Evolutionary conservation across 345 rosid species (phyloP), one percentile per base, ranked within the genome.

Genomic region (Boechera stricta): DNA sequence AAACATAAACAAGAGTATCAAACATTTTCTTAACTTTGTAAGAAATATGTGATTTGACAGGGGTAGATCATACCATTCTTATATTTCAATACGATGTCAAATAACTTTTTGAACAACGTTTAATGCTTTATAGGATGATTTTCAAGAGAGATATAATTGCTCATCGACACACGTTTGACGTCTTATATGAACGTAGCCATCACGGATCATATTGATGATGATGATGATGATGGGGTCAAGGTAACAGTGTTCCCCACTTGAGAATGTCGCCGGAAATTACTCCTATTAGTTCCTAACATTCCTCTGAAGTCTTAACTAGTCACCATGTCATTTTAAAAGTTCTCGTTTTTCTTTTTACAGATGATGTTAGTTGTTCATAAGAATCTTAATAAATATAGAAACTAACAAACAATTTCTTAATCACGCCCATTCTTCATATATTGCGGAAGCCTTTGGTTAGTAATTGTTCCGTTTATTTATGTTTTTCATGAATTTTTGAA

Each of bases 241-340:
- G 13, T 64, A 71, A 77, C 67, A 71, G 16, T 77, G 53, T 45
- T 39, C 67, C 61, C 72, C 80, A 77, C 80, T 77, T 4, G 16
- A 55, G 31, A 71, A 64, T 77, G 80, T 77, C 72, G 71, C 81
- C 77, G 67, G 53, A 10, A 77, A 71, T 65, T 71, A 65, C 81
- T 64, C 71, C 18, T 54, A 38, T 1, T 39, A 45, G 18, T 74
- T 44, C 71, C 31, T 56, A 45, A 7, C 60, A 59, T 29, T 75
- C 49, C 33, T 54, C 64, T 31, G 4, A 38, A 10, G 44, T 18
- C 44, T 64, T 63, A 31, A 21, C 24, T 21, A 54, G 16, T 41
- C 47, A 24, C 35, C 28, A 42, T 64, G 18, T 54, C 36, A 39
- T 52, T 39, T 41, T 41, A 8, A 52, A 57, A 26, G 3, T 60